Evolutionary conservation across 192 early-diverging fungal species (phyloP).

Genomic region (Linnemannia elongata): DNA sequence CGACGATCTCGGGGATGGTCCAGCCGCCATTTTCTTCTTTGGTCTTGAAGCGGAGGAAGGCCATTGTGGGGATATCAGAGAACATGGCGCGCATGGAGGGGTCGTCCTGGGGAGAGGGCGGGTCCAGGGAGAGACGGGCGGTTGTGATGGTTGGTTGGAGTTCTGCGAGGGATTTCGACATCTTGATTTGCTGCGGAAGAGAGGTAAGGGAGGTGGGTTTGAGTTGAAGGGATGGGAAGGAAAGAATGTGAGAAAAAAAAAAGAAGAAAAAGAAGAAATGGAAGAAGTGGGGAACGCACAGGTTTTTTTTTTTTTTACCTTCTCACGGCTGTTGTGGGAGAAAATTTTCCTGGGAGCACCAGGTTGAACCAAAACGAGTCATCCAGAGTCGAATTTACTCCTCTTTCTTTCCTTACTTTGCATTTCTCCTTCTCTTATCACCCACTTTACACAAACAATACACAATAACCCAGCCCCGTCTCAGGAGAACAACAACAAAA

Average conservation of each 20-base stretch:
- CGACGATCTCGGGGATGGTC: constrained; percentile 25
- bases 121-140: constrained; percentile 34
- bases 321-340: not conserved
- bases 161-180: not conserved
- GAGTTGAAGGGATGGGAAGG: not conserved
- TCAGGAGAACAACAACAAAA: not conserved
- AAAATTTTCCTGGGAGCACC: not conserved
- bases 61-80: constrained; percentile 42
- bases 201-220: too few relatives aligned
- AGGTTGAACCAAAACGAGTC: constrained; percentile 5
- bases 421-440: not conserved
- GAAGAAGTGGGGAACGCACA: not conserved
- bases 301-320: not conserved
- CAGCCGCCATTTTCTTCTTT: constrained; percentile 43
- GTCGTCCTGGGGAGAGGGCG: constrained; percentile 31
- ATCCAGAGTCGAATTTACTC: not conserved
- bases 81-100: constrained; percentile 44
- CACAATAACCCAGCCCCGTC: not conserved
- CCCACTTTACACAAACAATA: not conserved
- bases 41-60: constrained; percentile 36
- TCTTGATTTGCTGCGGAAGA: not conserved
- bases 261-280: not conserved
- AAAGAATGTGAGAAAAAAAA: not conserved
- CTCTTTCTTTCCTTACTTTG: not conserved
- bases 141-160: constrained; percentile 18